phyloP scores from a whole-genome alignment of 768 basidiomycete genomes.

The Coprinellus micaceus region DNA sequence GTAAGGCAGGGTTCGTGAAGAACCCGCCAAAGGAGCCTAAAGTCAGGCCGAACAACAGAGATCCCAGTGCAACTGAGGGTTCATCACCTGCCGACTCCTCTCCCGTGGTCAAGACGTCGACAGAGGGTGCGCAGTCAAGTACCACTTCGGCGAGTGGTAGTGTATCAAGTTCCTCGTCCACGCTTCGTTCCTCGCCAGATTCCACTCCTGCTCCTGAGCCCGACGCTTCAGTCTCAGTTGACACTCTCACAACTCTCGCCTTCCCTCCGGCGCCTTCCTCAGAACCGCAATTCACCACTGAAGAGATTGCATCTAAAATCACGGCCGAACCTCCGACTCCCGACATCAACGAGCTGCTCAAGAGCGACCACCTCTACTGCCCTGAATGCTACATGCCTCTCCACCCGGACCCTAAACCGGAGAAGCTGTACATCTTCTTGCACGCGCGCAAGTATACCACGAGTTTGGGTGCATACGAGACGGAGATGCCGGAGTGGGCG shows the following conservation, averaged over 20 bases:
- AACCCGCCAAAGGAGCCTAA: conserved; percentile 17
- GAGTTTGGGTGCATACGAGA: conserved; percentile 77
- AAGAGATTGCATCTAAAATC: conserved; percentile 48
- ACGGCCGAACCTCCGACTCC: conserved; percentile 30
- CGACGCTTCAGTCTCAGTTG: background rate
- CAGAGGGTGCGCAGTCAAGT: background rate
- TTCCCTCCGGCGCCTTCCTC: background rate
- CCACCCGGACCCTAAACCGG: conserved; percentile 89
- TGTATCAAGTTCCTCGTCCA: background rate
- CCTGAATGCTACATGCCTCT: conserved; percentile 89
- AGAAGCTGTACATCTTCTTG: conserved; percentile 91
- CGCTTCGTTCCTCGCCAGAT: background rate
- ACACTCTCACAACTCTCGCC: background rate
- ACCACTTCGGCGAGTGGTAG: background rate
- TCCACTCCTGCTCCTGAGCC: background rate
- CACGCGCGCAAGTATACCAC: conserved; percentile 87
- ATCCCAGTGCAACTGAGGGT: background rate
- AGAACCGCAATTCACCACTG: conserved; percentile 16
- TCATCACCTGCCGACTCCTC: background rate
- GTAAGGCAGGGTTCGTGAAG: conserved; percentile 40
- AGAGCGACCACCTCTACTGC: conserved; percentile 63
- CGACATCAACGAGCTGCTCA: conserved; percentile 34
- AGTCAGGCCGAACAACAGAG: background rate
- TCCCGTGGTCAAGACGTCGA: background rate
- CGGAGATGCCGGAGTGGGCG: conserved; percentile 89